Conservation (phyloP, 2,329 filamentous ascomycete species). For the Myriosclerotinia duriaeana region DNA sequence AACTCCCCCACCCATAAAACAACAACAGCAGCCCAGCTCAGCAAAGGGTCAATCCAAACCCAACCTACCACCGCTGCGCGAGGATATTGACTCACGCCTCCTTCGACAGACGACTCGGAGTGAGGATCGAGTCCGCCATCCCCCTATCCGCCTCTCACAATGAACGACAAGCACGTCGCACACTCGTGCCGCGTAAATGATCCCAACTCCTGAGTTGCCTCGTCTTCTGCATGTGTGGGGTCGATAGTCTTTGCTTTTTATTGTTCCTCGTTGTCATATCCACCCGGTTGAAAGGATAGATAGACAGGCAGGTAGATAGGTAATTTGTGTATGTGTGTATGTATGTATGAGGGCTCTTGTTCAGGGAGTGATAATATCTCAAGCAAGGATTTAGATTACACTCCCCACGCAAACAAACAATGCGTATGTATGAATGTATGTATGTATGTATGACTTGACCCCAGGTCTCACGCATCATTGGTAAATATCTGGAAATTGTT, state of each 20-base stretch:
- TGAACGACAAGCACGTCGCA: slow-evolving; percentile 1
- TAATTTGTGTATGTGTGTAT: background rate
- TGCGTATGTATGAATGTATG: slow-evolving; percentile 1
- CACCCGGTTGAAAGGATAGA: background rate
- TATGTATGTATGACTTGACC: slow-evolving; percentile 4
- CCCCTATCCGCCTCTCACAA: background rate
- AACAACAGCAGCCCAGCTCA: background rate
- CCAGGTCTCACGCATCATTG: background rate
- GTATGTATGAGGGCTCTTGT: no score
- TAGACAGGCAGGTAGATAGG: background rate
- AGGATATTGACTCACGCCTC: slow-evolving; percentile 5
- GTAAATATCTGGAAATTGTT: background rate
- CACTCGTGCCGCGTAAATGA: background rate
- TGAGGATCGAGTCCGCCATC: background rate
- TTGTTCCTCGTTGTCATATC: background rate
- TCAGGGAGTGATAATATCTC: background rate
- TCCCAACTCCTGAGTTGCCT: background rate
- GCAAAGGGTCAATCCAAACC: background rate
- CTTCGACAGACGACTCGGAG: background rate
- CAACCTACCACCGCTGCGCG: background rate
- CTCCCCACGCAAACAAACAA: slow-evolving; percentile 6
- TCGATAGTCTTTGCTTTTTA: slow-evolving; percentile 1
- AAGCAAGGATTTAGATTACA: slow-evolving; percentile 7
- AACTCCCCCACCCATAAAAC: background rate
- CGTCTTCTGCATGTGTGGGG: slow-evolving; percentile 11